Evolutionary conservation across 2,329 filamentous ascomycete species (phyloP).

Genomic region (Trichoderma harzianum): DNA sequence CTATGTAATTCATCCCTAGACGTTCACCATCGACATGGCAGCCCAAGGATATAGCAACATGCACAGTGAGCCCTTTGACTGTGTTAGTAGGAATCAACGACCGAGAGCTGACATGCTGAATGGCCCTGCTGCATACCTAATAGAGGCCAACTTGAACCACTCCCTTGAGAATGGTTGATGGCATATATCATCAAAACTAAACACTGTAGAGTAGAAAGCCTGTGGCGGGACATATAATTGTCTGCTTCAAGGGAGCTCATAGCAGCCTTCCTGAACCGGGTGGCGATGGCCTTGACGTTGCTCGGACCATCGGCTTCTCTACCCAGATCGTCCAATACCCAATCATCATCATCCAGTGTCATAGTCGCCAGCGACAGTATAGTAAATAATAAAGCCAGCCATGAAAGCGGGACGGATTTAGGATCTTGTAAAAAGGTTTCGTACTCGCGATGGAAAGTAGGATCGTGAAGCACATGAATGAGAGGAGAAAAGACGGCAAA

Average conservation of each 20-base stretch:
- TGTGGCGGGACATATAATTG: not conserved
- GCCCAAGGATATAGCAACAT: not conserved
- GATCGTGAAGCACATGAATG: not conserved
- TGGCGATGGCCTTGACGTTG: not conserved
- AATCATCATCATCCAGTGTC: not conserved
- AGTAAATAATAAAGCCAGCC: not conserved
- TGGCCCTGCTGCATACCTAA: not conserved
- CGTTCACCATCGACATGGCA: not conserved
- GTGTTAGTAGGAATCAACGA: not conserved
- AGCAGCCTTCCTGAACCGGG: not conserved
- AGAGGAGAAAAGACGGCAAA: not conserved
- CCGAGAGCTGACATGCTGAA: not conserved
- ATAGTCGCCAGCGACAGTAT: not conserved
- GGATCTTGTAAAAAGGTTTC: not conserved
- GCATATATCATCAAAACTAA: not conserved
- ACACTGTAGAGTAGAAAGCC: not conserved
- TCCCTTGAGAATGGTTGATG: not conserved
- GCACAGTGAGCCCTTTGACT: not conserved
- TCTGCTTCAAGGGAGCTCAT: not conserved
- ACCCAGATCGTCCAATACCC: not conserved
- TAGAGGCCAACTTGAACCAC: not conserved
- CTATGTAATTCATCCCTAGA: not conserved
- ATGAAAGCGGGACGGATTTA: not conserved
- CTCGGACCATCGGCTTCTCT: not conserved
- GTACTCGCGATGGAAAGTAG: not conserved